Evolutionary conservation across 306 rosid species (phyloP).

Genomic region (Sechiopsis laciniata): DNA sequence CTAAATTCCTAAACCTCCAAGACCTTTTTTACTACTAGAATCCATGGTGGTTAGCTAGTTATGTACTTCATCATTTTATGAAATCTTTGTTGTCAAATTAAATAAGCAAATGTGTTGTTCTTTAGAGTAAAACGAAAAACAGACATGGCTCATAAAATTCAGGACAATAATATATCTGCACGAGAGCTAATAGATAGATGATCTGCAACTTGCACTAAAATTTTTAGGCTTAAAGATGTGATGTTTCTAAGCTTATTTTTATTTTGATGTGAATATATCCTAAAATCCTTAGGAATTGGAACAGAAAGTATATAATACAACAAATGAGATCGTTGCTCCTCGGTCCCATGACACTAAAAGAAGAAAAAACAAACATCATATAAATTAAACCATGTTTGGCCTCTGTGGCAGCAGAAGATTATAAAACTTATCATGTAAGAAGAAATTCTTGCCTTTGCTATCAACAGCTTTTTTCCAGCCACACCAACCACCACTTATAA

Average conservation of each 20-base stretch:
- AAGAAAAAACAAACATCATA: no score
- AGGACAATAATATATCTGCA: background rate
- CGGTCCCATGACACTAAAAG: background rate
- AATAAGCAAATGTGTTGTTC: background rate
- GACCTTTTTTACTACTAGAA: no score
- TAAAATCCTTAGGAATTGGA: background rate
- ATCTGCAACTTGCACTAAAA: background rate
- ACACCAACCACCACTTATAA: constrained; percentile 83
- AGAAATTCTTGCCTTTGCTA: constrained; percentile 75
- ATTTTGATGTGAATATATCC: background rate
- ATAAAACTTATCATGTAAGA: constrained; percentile 84
- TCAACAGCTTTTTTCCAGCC: constrained; percentile 96
- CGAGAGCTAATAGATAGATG: background rate
- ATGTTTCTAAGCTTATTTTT: background rate
- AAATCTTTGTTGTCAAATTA: background rate
- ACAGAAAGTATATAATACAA: background rate
- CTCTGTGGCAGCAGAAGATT: constrained; percentile 90
- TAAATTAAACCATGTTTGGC: constrained; percentile 76
- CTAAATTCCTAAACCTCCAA: no score
- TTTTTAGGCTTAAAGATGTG: background rate
- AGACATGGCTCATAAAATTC: background rate
- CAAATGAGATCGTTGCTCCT: background rate
- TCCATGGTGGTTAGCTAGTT: no score
- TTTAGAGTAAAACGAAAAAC: no score
- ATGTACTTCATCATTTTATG: no score